Evolutionary conservation across 495 filamentous ascomycete species (phyloP).

Genomic region (Penicillium manginii): DNA sequence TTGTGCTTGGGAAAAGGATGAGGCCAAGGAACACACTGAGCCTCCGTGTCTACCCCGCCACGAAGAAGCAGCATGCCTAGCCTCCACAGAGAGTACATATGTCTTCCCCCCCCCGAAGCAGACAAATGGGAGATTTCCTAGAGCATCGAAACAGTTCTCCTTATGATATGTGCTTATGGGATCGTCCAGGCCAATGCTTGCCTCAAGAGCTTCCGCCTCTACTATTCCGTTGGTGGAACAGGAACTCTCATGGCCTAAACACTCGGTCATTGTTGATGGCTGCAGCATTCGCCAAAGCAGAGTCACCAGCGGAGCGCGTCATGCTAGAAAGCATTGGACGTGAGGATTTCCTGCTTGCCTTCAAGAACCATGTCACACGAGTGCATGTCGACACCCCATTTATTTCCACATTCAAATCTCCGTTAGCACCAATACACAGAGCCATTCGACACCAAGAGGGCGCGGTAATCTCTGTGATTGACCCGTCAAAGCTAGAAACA

Average conservation of each 20-base stretch:
- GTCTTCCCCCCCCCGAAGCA: too few relatives aligned
- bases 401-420: slow-evolving; percentile 33
- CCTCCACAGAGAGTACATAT: background rate
- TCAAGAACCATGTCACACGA: slow-evolving; percentile 33
- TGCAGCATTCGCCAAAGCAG: slow-evolving; percentile 25
- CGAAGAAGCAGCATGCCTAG: background rate
- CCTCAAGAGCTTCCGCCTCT: slow-evolving; percentile 26
- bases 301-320: slow-evolving; percentile 7
- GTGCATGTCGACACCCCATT: slow-evolving; percentile 28
- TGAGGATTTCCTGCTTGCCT: slow-evolving; percentile 21
- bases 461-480: slow-evolving; percentile 36
- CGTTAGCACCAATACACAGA: slow-evolving; percentile 40
- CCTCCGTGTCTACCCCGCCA: background rate
- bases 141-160: background rate
- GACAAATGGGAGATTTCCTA: background rate
- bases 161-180: background rate
- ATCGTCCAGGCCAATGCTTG: slow-evolving; percentile 4
- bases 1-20: background rate
- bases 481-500: slow-evolving; percentile 27
- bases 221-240: slow-evolving; percentile 42
- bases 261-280: slow-evolving; percentile 21
- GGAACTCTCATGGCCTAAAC: slow-evolving; percentile 40
- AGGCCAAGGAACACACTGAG: background rate
- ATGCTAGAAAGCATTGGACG: slow-evolving; percentile 18
- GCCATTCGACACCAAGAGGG: slow-evolving; percentile 27